Conservation (phyloP, 2,329 filamentous ascomycete genomes). For the Fusarium drepaniforme region DNA sequence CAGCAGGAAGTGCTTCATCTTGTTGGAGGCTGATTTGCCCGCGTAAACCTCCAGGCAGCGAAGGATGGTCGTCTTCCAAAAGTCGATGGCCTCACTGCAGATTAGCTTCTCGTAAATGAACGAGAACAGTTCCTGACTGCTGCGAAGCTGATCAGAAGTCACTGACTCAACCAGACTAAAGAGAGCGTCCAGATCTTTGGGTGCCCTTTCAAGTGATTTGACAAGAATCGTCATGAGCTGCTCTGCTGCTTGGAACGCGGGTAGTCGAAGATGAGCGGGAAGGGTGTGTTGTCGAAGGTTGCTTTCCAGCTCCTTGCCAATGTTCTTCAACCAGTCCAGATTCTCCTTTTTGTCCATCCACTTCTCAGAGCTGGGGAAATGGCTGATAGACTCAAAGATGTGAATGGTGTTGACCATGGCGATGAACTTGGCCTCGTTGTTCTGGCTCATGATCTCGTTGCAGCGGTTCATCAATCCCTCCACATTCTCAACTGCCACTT, state of each 20-base stretch:
- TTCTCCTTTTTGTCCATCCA: constrained; percentile 80
- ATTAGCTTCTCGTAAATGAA: constrained; percentile 92
- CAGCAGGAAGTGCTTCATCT: constrained; percentile 92
- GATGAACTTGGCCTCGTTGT: constrained; percentile 75
- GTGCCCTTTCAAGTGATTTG: constrained; percentile 79
- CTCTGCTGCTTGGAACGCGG: constrained; percentile 89
- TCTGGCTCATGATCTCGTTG: constrained; percentile 72
- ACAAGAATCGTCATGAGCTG: constrained; percentile 89
- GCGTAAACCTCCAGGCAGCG: constrained; percentile 91
- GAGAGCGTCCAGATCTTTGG: constrained; percentile 83
- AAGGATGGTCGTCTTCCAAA: constrained; percentile 84
- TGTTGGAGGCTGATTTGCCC: constrained; percentile 82
- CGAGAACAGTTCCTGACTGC: constrained; percentile 78
- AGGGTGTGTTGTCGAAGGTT: constrained; percentile 79
- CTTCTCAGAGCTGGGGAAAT: constrained; percentile 70
- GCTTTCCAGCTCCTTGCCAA: constrained; percentile 83
- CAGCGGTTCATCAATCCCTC: constrained; percentile 78
- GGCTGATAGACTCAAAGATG: constrained; percentile 82
- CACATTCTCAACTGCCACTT: constrained; percentile 79
- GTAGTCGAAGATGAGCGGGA: constrained; percentile 79
- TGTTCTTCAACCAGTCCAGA: constrained; percentile 70
- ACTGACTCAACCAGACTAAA: constrained; percentile 88
- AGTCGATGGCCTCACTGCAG: constrained; percentile 84
- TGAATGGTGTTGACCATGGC: constrained; percentile 91
- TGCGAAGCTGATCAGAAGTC: constrained; percentile 84